phyloP scores from a whole-genome alignment of 208 protist genomes.

The Crithidia brevicula region DNA sequence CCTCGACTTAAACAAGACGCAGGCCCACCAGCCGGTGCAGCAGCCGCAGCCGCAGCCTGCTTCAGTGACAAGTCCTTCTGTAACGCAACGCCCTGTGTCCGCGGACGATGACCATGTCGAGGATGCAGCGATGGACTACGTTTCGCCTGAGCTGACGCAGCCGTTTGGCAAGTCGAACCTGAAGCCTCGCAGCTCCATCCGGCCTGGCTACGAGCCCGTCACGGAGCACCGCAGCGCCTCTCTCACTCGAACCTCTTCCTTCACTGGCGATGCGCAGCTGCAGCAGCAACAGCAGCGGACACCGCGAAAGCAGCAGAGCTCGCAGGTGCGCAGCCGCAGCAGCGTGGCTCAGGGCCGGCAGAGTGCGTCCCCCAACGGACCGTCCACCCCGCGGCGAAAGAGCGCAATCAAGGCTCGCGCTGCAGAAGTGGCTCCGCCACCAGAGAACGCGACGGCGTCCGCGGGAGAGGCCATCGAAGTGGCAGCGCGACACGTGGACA shows the following conservation, averaged over 20 bases:
- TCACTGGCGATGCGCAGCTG: not conserved
- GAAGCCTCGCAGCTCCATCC: conserved; percentile 21
- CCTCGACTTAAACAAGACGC: conserved; percentile 19
- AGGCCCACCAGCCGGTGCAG: not conserved
- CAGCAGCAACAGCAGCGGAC: conserved; percentile 3
- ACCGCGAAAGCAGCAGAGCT: conserved; percentile 3
- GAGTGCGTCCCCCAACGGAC: not conserved
- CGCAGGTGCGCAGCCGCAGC: conserved; percentile 22
- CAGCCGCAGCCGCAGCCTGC: not conserved
- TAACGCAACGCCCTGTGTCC: too few species aligned
- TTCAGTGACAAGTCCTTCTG: not conserved
- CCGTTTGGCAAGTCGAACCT: conserved; percentile 20
- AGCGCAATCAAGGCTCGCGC: conserved; percentile 3
- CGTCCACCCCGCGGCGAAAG: conserved; percentile 16
- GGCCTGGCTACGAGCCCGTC: conserved; percentile 44
- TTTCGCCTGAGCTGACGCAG: conserved; percentile 28
- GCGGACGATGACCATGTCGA: conserved; percentile 2
- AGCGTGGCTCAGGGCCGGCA: conserved; percentile 8
- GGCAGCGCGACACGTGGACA: not conserved
- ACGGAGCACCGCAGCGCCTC: conserved; percentile 23
- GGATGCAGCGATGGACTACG: conserved; percentile 14
- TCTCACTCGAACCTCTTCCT: conserved; percentile 7
- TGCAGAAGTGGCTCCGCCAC: not conserved
- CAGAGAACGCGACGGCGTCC: not conserved
- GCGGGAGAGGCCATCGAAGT: not conserved